Evolutionary conservation across 192 early-diverging fungal genomes (phyloP), one percentile per base, ranked within the genome.

Genomic region (Funneliformis mosseae): DNA sequence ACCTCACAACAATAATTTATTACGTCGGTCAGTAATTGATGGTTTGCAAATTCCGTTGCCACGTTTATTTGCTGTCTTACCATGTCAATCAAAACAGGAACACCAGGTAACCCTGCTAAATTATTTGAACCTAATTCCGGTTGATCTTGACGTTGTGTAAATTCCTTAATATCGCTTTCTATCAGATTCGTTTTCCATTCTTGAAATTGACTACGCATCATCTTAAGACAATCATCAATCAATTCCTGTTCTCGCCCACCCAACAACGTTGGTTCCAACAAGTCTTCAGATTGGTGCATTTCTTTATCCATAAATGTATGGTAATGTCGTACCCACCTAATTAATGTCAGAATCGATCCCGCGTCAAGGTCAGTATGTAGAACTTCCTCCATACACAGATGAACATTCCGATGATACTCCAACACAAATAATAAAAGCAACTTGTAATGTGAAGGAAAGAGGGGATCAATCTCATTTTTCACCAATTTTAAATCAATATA

Each of bases 41-140:
- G 94, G 12, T 95, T 91, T 61, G 92, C 92, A 1, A 95, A 92
- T 42, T 92, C 88, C 14, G 88, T 88, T 2, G 95, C 97, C n/a
- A 99, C 83, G 77, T 96, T 94, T 43, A 99, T 90, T 85, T 99
- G 96, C 87, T 99, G 96, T 83, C 97, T 98, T 77, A 99, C 91
- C 89, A 99, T 98, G 84, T 97, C 94, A 86, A 99, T 98, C 82
- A 98, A 87, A 66, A 96, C 91, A 43, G 95, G 92, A 1, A 95
- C 92, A 9, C 92, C 94, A 25, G 94, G 85, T 41, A 97, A 91
- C 16, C 94, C 86, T 81, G 95, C 98, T 50, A 94, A 86, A 9
- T 92, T 93, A 78, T 92, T 92, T 33, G 90, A 88, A 83, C 94
- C 94, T 73, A 88, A 87, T 76, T 95, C 95, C 8, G 97, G 98